A percentile compares a stretch with the other conserved stretches of the same genome.
Conservation (phyloP, 2,329 filamentous ascomycete species). For the Chaetomiaceae sp. region DNA sequence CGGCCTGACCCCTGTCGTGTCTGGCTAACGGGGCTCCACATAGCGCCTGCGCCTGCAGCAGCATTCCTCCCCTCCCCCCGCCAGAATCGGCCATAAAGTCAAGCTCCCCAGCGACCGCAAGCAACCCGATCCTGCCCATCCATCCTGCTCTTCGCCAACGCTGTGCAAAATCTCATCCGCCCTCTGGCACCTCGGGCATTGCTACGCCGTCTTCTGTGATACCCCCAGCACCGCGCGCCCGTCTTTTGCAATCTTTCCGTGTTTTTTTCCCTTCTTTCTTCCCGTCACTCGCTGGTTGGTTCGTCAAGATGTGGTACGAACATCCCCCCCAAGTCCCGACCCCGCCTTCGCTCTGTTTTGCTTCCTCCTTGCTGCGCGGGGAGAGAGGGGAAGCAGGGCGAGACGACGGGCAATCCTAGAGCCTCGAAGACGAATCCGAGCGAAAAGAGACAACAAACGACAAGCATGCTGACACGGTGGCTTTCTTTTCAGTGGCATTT, state of each 20-base stretch:
- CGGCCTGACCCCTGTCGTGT: constrained; percentile 17
- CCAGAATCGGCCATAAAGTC: constrained; percentile 23
- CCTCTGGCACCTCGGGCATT: constrained; percentile 13
- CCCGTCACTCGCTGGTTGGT: constrained; percentile 23
- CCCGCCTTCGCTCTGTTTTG: constrained; percentile 7
- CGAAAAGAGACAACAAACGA: no score
- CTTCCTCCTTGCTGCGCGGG: not conserved
- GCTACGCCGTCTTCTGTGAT: constrained; percentile 16
- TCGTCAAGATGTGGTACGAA: constrained; percentile 35
- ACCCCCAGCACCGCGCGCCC: constrained; percentile 12
- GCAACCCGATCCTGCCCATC: constrained; percentile 13
- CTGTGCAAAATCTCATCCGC: constrained; percentile 9
- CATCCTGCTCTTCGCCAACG: constrained; percentile 12
- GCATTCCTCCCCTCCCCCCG: constrained; percentile 19
- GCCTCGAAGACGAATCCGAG: no score
- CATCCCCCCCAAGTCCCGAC: constrained; percentile 14
- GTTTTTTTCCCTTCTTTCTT: constrained; percentile 16
- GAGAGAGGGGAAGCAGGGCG: no score
- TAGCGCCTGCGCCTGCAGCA: constrained; percentile 20
- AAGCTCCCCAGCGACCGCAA: constrained; percentile 20
- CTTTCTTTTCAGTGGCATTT: constrained; percentile 66
- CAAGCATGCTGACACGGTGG: constrained; percentile 28
- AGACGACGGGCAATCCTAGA: no score
- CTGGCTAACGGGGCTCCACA: constrained; percentile 17
- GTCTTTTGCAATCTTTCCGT: constrained; percentile 5